Conservation (phyloP, 441 rosid species). For the Populus trichocarpa region DNA sequence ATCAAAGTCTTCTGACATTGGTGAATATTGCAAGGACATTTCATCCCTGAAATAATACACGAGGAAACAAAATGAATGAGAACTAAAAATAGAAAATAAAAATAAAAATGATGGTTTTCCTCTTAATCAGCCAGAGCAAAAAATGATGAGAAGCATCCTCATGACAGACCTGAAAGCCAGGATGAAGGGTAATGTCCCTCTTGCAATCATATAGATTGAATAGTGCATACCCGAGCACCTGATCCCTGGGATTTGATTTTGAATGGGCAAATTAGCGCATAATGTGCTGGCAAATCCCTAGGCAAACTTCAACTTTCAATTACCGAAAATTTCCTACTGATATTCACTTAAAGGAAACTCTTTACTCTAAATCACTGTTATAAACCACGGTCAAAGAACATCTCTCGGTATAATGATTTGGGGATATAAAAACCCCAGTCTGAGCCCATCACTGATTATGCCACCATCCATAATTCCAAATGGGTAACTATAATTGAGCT, state of each 20-base stretch:
- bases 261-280: not conserved
- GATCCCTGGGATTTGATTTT: not conserved
- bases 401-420: not conserved
- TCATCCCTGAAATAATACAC: constrained; percentile 62
- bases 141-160: not conserved
- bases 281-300: not conserved
- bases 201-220: not conserved
- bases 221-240: not conserved
- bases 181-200: not conserved
- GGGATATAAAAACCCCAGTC: not conserved
- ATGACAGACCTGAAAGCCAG: not conserved
- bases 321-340: not conserved
- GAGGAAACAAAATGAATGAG: not conserved
- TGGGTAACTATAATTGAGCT: not conserved
- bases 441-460: not conserved
- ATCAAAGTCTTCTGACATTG: constrained; percentile 93
- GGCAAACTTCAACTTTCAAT: not conserved
- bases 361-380: not conserved
- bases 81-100: not conserved
- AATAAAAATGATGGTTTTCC: not conserved
- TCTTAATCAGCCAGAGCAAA: not conserved
- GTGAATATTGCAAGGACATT: constrained; percentile 77
- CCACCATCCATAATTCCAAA: not conserved
- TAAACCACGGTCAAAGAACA: not conserved
- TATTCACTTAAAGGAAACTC: not conserved